phyloP scores from a whole-genome alignment of 441 rosid genomes.

The Populus hybrid region DNA sequence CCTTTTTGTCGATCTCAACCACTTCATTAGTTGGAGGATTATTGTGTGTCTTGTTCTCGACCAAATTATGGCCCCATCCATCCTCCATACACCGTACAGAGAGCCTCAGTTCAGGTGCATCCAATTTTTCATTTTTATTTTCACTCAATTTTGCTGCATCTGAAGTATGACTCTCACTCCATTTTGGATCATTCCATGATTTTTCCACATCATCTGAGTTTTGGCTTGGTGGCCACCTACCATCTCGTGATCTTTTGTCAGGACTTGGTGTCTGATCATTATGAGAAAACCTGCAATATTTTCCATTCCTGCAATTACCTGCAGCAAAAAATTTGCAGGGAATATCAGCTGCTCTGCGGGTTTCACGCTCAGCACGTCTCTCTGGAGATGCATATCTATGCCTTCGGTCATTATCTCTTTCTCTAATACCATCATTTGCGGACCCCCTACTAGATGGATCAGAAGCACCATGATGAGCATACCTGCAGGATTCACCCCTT shows the following conservation, averaged over 20 bases:
- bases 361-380: conserved; percentile 46
- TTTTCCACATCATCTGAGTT: conserved; percentile 39
- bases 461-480: conserved; percentile 41
- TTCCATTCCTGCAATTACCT: conserved; percentile 78
- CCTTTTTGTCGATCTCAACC: conserved; percentile 29
- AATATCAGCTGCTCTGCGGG: conserved; percentile 44
- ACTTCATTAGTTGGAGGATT: conserved; percentile 25
- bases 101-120: conserved; percentile 27
- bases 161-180: conserved; percentile 35
- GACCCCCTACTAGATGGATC: conserved; percentile 36
- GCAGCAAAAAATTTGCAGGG: conserved; percentile 75
- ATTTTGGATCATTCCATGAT: conserved; percentile 42
- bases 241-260: conserved; percentile 48
- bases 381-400: conserved; percentile 45
- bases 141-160: conserved; percentile 28
- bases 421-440: conserved; percentile 41
- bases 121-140: conserved; percentile 29
- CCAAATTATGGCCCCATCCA: conserved; percentile 34
- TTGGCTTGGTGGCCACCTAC: conserved; percentile 33
- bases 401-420: conserved; percentile 46
- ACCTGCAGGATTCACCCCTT: conserved; percentile 53
- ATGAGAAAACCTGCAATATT: conserved; percentile 76
- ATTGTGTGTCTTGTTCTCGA: conserved; percentile 25
- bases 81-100: conserved; percentile 33
- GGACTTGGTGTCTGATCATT: conserved; percentile 48